A percentile compares a stretch with the other conserved stretches of the same genome.
Evolutionary conservation across 306 rosid species (phyloP).

Genomic region (Gastrolobium villosum): DNA sequence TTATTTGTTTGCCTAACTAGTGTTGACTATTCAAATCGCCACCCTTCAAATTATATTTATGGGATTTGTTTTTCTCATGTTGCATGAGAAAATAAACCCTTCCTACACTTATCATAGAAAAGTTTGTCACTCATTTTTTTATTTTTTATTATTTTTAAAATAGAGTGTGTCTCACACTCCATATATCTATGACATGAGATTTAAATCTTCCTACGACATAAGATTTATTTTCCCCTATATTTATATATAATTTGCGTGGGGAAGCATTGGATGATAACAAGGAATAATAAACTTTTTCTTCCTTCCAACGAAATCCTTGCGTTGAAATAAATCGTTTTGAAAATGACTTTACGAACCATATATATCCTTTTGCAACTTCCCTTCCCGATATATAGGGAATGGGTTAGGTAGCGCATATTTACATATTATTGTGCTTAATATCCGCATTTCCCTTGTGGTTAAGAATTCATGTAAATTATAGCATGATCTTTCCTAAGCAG

Average conservation of each 20-base stretch:
- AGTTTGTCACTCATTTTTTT: too few relatives aligned
- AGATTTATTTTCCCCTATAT: too few relatives aligned
- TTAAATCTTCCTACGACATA: too few relatives aligned
- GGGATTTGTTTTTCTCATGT: too few relatives aligned
- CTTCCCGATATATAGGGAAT: constrained; percentile 12
- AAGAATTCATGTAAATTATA: too few relatives aligned
- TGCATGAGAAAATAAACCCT: too few relatives aligned
- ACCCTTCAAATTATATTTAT: neutral
- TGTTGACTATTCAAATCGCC: constrained; percentile 46
- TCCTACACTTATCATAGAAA: too few relatives aligned
- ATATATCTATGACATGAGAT: too few relatives aligned
- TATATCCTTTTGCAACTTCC: neutral
- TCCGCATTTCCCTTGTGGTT: neutral
- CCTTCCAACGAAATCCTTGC: constrained; percentile 28
- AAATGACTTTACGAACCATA: constrained; percentile 25
- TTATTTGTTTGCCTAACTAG: constrained; percentile 42
- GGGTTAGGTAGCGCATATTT: constrained; percentile 13
- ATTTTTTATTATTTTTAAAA: too few relatives aligned
- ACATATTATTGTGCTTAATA: neutral
- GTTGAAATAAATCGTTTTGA: constrained; percentile 22
- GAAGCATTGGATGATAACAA: neutral
- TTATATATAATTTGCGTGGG: constrained; percentile 1
- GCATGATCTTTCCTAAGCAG: too few relatives aligned
- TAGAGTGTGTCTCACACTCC: too few relatives aligned
- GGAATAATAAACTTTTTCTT: constrained; percentile 26